Evolutionary conservation across 2,329 filamentous ascomycete genomes (phyloP).

Genomic region (Fusarium tupiense): DNA sequence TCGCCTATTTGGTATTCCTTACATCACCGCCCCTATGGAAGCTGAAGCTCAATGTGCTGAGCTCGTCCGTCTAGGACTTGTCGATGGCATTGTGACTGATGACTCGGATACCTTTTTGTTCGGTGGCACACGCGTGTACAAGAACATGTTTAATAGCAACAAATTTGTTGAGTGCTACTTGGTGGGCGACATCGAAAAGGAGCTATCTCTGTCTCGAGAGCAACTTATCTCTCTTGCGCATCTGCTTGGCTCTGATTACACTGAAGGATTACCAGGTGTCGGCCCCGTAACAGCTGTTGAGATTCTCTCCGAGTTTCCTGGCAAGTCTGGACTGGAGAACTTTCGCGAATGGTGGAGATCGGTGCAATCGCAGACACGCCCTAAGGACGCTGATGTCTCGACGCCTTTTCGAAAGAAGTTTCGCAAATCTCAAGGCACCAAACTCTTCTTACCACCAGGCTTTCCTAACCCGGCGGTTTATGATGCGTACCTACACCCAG

Average conservation of each 20-base stretch:
- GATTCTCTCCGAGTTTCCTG: conserved; percentile 88
- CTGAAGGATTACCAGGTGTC: conserved; percentile 88
- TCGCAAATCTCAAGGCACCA: conserved; percentile 78
- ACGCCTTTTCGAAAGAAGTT: conserved; percentile 86
- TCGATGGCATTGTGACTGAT: conserved; percentile 97
- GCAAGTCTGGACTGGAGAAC: conserved; percentile 67
- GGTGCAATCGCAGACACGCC: conserved; percentile 74
- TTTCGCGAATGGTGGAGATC: conserved; percentile 91
- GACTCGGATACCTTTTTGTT: conserved; percentile 98
- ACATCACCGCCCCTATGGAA: conserved; percentile 98
- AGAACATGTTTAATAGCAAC: conserved; percentile 99
- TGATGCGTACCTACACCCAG: conserved; percentile 84
- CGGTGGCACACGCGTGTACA: conserved; percentile 95
- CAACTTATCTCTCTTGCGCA: conserved; percentile 92
- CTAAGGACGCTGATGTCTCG: conserved; percentile 68
- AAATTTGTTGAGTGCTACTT: conserved; percentile 99
- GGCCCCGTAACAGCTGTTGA: conserved; percentile 95
- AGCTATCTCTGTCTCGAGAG: conserved; percentile 85
- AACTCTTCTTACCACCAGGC: conserved; percentile 82
- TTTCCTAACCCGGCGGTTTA: conserved; percentile 85
- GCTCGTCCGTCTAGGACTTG: conserved; percentile 83
- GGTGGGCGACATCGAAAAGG: conserved; percentile 82
- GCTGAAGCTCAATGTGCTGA: conserved; percentile 97
- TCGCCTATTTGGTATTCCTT: conserved; percentile 90
- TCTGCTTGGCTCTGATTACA: conserved; percentile 93